Conservation (phyloP, 768 basidiomycete genomes). For the Amylocystis lapponica region DNA sequence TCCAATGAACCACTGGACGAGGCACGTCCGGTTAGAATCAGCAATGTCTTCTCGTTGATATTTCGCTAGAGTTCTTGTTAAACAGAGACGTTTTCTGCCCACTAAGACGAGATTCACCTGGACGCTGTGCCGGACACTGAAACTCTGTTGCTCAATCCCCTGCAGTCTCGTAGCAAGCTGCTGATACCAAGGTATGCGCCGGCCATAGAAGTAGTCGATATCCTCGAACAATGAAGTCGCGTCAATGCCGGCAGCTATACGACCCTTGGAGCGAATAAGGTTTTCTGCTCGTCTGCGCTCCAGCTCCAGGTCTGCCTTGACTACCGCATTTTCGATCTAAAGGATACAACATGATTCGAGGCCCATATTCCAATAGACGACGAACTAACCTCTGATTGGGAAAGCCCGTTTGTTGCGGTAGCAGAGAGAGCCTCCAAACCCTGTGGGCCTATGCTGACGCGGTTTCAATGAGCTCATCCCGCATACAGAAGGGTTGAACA, state of each 20-base stretch:
- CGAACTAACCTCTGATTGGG: slow-evolving; percentile 8
- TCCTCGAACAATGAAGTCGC: slow-evolving; percentile 42
- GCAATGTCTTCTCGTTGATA: slow-evolving; percentile 39
- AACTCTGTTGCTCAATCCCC: slow-evolving; percentile 16
- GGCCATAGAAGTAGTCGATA: slow-evolving; percentile 24
- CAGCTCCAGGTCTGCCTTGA: slow-evolving; percentile 32
- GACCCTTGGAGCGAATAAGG: slow-evolving; percentile 40
- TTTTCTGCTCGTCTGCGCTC: slow-evolving; percentile 33
- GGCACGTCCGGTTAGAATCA: slow-evolving; percentile 36
- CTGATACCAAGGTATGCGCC: slow-evolving; percentile 10
- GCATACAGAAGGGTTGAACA: slow-evolving; percentile 7
- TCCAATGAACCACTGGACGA: slow-evolving; percentile 4
- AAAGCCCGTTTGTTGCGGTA: slow-evolving; percentile 8
- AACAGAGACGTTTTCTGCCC: slow-evolving; percentile 3
- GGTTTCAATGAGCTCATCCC: slow-evolving; percentile 1
- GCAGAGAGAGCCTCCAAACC: slow-evolving; percentile 12
- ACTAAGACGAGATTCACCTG: slow-evolving; percentile 28
- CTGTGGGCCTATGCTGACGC: slow-evolving; percentile 15
- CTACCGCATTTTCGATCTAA: slow-evolving; percentile 43
- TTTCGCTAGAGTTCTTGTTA: slow-evolving; percentile 34
- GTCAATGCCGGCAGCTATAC: slow-evolving; percentile 40
- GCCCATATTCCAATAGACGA: too few relatives aligned
- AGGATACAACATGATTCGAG: not conserved
- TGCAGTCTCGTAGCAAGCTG: not conserved
- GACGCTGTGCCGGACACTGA: slow-evolving; percentile 36